Percentiles rank a stretch among this genome's conserved stretches.
These are phyloP conservation scores for Phalaenopsis aphrodite DNA, from an alignment of 106 monocot genomes.

Conservation along the genomic window DNA sequence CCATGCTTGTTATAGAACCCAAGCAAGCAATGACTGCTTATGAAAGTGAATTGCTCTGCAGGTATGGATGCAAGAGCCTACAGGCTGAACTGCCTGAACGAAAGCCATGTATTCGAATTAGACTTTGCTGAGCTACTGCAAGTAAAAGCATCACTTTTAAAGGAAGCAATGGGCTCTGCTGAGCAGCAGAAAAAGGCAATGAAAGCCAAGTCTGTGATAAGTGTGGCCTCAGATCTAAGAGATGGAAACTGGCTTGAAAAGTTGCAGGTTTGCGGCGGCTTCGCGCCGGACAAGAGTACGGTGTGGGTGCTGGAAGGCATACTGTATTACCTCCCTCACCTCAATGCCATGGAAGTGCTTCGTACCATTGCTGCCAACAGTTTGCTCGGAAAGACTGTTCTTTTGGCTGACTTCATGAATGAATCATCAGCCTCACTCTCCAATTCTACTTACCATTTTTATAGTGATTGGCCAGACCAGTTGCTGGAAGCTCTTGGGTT, in stretches of 20 bases:
- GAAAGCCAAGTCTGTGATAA: constrained; percentile 28
- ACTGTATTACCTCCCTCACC: constrained; percentile 61
- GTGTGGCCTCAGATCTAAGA: constrained; percentile 45
- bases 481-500: constrained; percentile 67
- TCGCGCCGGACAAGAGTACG: constrained; percentile 47
- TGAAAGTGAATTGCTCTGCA: constrained; percentile 8
- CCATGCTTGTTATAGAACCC: no score
- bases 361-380: constrained; percentile 46
- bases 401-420: constrained; percentile 89
- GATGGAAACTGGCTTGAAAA: constrained; percentile 58
- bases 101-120: constrained; percentile 67
- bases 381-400: constrained; percentile 27
- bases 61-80: constrained; percentile 98
- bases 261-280: constrained; percentile 37
- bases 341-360: constrained; percentile 68
- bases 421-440: constrained; percentile 52
- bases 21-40: no score
- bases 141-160: constrained; percentile 32
- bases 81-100: constrained; percentile 58
- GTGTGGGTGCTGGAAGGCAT: constrained; percentile 89
- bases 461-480: constrained; percentile 74
- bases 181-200: constrained; percentile 14
- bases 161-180: constrained; percentile 28
- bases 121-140: constrained; percentile 52
- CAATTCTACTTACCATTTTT: constrained; percentile 50